Evolutionary conservation across 2,329 filamentous ascomycete genomes (phyloP), one percentile per base, ranked within the genome.

Genomic region (Sporothrix brunneoviolacea): DNA sequence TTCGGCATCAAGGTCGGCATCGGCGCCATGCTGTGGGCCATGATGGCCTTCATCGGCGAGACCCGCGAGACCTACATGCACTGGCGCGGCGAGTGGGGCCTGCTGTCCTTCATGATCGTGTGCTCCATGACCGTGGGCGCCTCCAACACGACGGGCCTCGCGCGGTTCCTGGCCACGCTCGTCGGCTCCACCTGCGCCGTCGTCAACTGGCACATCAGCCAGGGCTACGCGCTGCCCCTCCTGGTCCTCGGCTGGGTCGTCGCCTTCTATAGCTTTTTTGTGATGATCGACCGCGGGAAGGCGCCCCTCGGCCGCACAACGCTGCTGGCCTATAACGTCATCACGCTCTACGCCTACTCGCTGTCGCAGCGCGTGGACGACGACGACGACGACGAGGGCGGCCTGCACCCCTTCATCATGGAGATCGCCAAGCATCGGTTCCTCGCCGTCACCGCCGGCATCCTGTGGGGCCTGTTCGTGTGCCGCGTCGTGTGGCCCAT

Each of bases 121-220:
- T 95, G 91, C 64, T 90, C 88, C 33, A 97, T 96, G 90, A 98
- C 91, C 0, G 91, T 96, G 19, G 93, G 93, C 24, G 90, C 93
- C 8, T 88, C 90, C 21, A 98, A 97, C 65, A 95, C 91, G 2
- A 96, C 91, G 0, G 91, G 90, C 4, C 82, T 83, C 61, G 83
- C 91, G 43, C 83, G 93, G 58, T 91, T 97, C 63, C 73, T 88
- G 8, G 93, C 91, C 51, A 98, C 91, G 1, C 75, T 89, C 30
- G 74, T 94, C 33, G 93, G 93, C 16, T 90, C 89, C 7, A 64
- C 77, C 1, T 84, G 84, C 56, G 88, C 91, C 0, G 76, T 91
- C 28, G 57, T 86, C 10, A 82, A 86, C 41, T 98, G 93, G 93
- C 75, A 84, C 37, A 70, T 86, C 21, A 84, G 86, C 27, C 73